These are phyloP conservation scores for Periconia digitata DNA, from an alignment of 2,329 filamentous ascomycete species.

Conservation along the genomic window DNA sequence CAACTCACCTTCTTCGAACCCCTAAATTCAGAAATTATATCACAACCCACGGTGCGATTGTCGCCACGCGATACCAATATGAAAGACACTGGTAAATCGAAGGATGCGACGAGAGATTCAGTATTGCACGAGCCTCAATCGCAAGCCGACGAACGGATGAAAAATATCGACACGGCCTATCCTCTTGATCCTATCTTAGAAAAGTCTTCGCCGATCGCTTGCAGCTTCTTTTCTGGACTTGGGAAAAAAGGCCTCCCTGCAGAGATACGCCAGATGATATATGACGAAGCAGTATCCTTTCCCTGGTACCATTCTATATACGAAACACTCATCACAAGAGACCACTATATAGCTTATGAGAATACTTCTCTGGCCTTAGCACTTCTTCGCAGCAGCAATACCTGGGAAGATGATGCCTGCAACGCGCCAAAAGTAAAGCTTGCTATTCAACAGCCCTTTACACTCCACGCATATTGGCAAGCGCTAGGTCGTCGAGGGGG, in stretches of 20 bases:
- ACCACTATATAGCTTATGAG: conserved; percentile 2
- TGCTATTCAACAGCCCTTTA: conserved; percentile 1
- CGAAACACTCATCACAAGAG: background rate
- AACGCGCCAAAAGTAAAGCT: background rate
- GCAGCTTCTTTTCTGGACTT: conserved; percentile 3
- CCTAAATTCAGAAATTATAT: background rate
- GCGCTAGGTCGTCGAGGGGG: background rate
- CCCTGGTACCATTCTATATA: background rate
- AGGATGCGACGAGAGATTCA: background rate
- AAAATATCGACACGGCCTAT: background rate
- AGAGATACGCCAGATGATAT: conserved; percentile 6
- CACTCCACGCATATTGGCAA: background rate
- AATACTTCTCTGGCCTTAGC: conserved; percentile 1
- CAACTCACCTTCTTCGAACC: background rate
- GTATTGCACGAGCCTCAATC: conserved; percentile 1
- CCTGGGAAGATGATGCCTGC: conserved; percentile 5
- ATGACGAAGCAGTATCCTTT: conserved; percentile 4
- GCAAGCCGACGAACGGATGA: conserved; percentile 1
- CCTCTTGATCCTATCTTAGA: conserved; percentile 1
- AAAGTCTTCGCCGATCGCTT: background rate
- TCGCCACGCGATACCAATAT: conserved; percentile 3
- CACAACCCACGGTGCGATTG: background rate
- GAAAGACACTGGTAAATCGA: background rate
- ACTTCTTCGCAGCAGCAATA: conserved; percentile 5
- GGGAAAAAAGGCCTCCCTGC: conserved; percentile 1